Evolutionary conservation across 257 asterid species (phyloP), one percentile per base, ranked within the genome.

Genomic region (Avicennia marina): DNA sequence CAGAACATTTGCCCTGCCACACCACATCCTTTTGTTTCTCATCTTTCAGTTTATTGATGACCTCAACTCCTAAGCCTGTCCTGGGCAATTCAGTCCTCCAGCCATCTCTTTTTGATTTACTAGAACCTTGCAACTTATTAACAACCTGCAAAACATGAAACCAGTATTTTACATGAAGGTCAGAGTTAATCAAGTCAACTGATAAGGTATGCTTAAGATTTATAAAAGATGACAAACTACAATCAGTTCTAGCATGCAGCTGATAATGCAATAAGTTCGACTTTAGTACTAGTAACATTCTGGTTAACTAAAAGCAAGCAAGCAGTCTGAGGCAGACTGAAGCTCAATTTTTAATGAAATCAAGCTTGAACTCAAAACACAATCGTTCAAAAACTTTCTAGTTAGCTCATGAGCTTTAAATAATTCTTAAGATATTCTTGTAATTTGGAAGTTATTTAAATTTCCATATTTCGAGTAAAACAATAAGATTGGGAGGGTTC

Each of bases 1-100:
- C 99, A 55, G 99, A 93, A 73, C 99, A 93, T 71, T 76, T 93
- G 40, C 99, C 99, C 79, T 93, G 94, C 99, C 99, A 93, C 4
- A 60, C 74, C 57, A 43, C 91, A 58, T 93, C 99, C 40, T 93
- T 89, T 65, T 63, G 80, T 75, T 93, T 93, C 81, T 80, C 95
- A 33, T 72, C 75, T 72, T 78, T 84, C 97, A 93, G 69, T 64
- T 74, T 72, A 74, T 69, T 69, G n/a, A 89, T 67, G 57, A 86
- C 94, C 72, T 68, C 85, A 53, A 38, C 75, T 63, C 99, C 97
- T 69, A 86, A 65, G 34, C 97, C 97, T 24, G 65, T 42, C 52
- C 50, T 56, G 7, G 97, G 96, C 71, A 93, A 79, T 78, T 86
- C 97, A 62, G 77, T 75, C 56, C 67, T 80, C 97, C 96, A 89